Percentiles rank a stretch among this genome's conserved stretches.
phyloP scores from a whole-genome alignment of 345 rosid genomes.

The Erysimum cheiranthoides region DNA sequence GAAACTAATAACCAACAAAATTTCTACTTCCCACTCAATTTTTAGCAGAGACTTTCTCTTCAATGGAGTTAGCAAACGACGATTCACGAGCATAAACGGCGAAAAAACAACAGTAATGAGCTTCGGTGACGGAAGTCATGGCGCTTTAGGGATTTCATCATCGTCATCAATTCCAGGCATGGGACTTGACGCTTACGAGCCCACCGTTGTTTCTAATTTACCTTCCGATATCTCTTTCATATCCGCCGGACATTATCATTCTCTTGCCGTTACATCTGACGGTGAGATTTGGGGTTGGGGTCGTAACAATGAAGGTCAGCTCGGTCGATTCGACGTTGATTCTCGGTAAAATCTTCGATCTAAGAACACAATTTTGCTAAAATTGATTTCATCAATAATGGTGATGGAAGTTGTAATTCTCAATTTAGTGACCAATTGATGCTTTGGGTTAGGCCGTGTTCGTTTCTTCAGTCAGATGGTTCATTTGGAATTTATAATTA shows the following conservation, averaged over 20 bases:
- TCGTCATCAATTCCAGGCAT: slow-evolving; percentile 56
- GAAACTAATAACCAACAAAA: slow-evolving; percentile 4
- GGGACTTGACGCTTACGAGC: slow-evolving; percentile 74
- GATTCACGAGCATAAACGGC: slow-evolving; percentile 34
- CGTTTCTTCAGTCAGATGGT: too few relatives aligned
- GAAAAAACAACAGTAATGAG: slow-evolving; percentile 59
- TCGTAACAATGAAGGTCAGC: slow-evolving; percentile 80
- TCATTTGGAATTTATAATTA: too few relatives aligned
- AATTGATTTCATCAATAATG: neutral
- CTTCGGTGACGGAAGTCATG: slow-evolving; percentile 88
- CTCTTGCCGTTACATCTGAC: slow-evolving; percentile 77
- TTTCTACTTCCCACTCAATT: neutral
- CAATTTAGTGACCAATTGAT: neutral
- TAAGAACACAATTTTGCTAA: neutral
- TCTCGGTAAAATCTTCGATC: slow-evolving; percentile 43
- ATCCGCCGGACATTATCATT: slow-evolving; percentile 87
- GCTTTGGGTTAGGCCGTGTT: too few relatives aligned
- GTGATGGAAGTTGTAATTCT: neutral
- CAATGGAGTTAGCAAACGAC: slow-evolving; percentile 23
- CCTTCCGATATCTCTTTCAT: slow-evolving; percentile 63
- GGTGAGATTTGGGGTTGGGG: slow-evolving; percentile 96
- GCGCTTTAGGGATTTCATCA: slow-evolving; percentile 74
- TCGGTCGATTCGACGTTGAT: slow-evolving; percentile 60
- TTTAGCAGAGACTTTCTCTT: slow-evolving; percentile 1
- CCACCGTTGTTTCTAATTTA: slow-evolving; percentile 57